Evolutionary conservation across 192 early-diverging fungal genomes (phyloP).

Genomic region (Coemansia sp.): DNA sequence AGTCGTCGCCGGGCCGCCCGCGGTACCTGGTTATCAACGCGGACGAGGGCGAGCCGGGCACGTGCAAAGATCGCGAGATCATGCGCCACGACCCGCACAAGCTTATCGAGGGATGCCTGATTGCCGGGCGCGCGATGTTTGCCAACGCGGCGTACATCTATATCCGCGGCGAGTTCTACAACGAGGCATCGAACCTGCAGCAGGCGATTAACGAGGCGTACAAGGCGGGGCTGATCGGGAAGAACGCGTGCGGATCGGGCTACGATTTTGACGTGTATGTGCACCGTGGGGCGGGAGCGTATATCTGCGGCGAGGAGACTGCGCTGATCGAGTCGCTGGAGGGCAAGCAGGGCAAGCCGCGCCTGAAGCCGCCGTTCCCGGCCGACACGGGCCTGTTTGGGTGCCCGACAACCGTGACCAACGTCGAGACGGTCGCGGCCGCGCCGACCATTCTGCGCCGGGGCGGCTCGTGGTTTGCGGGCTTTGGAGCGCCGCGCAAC

Average conservation of each 20-base stretch:
- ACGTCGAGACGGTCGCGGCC: constrained; percentile 98
- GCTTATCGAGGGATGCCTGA: constrained; percentile 92
- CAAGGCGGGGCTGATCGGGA: constrained; percentile 96
- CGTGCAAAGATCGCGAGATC: constrained; percentile 98
- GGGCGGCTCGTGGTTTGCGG: constrained; percentile 91
- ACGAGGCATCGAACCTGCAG: constrained; percentile 92
- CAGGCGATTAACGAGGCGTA: constrained; percentile 96
- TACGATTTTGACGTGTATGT: constrained; percentile 98
- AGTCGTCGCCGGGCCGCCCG: constrained; percentile 80
- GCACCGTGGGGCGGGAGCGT: constrained; percentile 96
- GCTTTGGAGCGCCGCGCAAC: constrained; percentile 91
- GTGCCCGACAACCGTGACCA: constrained; percentile 99
- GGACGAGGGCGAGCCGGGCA: constrained; percentile 98
- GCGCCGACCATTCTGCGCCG: constrained; percentile 92
- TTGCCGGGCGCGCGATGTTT: constrained; percentile 96
- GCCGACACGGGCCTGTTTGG: constrained; percentile 98
- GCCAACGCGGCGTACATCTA: constrained; percentile 98
- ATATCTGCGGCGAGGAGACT: constrained; percentile 98
- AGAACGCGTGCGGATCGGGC: constrained; percentile 95
- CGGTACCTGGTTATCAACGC: constrained; percentile 97
- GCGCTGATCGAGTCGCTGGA: constrained; percentile 86
- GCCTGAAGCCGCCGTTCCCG: constrained; percentile 98
- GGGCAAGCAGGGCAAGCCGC: constrained; percentile 98
- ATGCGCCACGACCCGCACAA: constrained; percentile 94
- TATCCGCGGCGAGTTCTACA: constrained; percentile 95